Evolutionary conservation across 768 basidiomycete genomes (phyloP), one percentile per base, ranked within the genome.

Genomic region (Gloeophyllum trabeum): DNA sequence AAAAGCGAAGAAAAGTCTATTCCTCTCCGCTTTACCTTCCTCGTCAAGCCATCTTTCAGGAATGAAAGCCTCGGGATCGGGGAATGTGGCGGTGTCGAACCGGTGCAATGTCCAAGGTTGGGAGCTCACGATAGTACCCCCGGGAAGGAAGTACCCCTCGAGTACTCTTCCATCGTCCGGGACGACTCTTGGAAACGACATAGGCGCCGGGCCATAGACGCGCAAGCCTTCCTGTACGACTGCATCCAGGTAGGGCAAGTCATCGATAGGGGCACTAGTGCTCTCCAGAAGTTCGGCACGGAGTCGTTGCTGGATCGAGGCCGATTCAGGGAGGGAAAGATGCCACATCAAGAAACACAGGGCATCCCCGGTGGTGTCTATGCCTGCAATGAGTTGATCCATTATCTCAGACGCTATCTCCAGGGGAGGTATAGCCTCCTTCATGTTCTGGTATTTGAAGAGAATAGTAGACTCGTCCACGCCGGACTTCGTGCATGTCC

Each of bases 291-390:
- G 51, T 42, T 53, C 51, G 6, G 35, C 42, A 40, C 38, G 51
- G 16, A 53, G 47, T n/a, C 43, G 47, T 12, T 39, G 34, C 26
- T 53, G 51, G 21, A 47, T 37, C 10, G 41, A 28, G 10, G 16
- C 20, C 6, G 51, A 22, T 18, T 37, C n/a, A 22, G 48, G 51
- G 24, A 50, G 49, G 38, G 51, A 53, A 39, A 53, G 49, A 30
- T 50, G 46, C 43, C 49, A 35, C 47, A 53, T 45, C 34, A 53
- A 49, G 42, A 50, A 48, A 43, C 51, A 53, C 24, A 53, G 51
- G 36, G 41, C 49, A 46, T 53, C 51, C 21, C 51, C 51, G n/a
- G 51, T 50, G n/a, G 51, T 53, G 43, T 53, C 51, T 30, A 48
- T 44, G 19, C 47, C 51, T 1, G 51, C 51, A 19, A 44, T 41